Evolutionary conservation across 202 grass and related monocot genomes (phyloP).

Genomic region (Setaria italica): DNA sequence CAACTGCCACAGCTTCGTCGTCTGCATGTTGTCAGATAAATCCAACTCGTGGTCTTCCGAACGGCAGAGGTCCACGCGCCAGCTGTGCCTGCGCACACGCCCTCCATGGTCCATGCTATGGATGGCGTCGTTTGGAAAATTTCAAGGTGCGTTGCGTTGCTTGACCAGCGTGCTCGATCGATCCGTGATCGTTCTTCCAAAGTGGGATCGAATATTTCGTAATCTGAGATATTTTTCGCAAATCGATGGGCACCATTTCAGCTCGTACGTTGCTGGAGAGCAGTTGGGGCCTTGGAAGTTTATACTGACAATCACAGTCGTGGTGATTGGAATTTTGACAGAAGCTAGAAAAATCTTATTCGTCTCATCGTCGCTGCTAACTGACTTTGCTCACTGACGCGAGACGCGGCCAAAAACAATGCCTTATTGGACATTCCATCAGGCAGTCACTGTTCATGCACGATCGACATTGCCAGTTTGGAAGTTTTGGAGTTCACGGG

Average conservation of each 20-base stretch:
- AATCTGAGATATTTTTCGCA: not conserved
- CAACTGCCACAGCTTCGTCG: conserved; percentile 4
- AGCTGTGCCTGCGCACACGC: not conserved
- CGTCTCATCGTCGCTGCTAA: not conserved
- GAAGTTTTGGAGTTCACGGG: not conserved
- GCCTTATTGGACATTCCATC: not conserved
- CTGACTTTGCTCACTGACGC: not conserved
- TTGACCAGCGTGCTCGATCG: not conserved
- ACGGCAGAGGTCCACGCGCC: not conserved
- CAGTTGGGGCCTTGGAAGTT: not conserved
- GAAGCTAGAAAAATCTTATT: too few relatives aligned
- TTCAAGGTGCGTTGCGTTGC: conserved; percentile 15
- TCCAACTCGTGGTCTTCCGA: not conserved
- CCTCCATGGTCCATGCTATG: not conserved
- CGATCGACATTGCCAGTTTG: not conserved
- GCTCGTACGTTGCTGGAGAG: not conserved
- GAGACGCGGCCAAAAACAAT: not conserved
- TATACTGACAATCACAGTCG: not conserved
- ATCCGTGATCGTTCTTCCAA: not conserved
- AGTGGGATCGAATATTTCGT: not conserved
- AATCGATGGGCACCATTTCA: not conserved
- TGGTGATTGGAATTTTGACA: not conserved
- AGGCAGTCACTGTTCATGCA: not conserved
- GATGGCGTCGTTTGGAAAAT: not conserved
- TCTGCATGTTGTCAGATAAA: not conserved